phyloP scores from a whole-genome alignment of 176 grass and related monocot genomes.

The Poa pratensis region DNA sequence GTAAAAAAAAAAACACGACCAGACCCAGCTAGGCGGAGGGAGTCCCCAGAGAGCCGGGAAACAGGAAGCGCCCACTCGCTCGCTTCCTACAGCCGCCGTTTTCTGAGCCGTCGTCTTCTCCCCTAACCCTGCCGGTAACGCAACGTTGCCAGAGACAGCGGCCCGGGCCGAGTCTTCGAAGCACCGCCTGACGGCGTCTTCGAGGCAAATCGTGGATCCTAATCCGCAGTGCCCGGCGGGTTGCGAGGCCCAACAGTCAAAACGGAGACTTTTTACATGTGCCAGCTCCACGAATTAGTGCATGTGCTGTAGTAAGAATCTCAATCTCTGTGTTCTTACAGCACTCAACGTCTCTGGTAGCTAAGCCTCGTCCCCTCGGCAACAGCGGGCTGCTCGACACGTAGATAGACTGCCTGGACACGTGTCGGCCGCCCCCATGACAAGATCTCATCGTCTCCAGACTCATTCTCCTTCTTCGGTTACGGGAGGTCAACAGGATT shows the following conservation, averaged over 20 bases:
- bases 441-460: not conserved
- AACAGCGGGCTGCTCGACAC: not conserved
- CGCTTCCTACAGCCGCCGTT: too few species aligned
- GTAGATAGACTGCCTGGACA: not conserved
- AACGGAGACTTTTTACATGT: not conserved
- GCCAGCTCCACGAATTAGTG: not conserved
- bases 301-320: not conserved
- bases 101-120: too few species aligned
- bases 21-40: too few species aligned
- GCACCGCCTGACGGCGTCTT: too few species aligned
- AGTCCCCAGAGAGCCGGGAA: too few species aligned
- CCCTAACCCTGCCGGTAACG: too few species aligned
- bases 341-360: not conserved
- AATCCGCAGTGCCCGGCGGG: too few species aligned
- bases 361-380: not conserved
- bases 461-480: not conserved
- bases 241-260: not conserved
- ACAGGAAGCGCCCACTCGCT: too few species aligned
- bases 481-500: not conserved
- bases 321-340: not conserved
- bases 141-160: too few species aligned
- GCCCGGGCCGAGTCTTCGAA: too few species aligned
- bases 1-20: too few species aligned
- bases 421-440: not conserved
- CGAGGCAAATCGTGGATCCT: too few species aligned